Base-by-base conservation (phyloP, 2,329 filamentous ascomycete genomes). In the Coniochaeta prunicola region DNA sequence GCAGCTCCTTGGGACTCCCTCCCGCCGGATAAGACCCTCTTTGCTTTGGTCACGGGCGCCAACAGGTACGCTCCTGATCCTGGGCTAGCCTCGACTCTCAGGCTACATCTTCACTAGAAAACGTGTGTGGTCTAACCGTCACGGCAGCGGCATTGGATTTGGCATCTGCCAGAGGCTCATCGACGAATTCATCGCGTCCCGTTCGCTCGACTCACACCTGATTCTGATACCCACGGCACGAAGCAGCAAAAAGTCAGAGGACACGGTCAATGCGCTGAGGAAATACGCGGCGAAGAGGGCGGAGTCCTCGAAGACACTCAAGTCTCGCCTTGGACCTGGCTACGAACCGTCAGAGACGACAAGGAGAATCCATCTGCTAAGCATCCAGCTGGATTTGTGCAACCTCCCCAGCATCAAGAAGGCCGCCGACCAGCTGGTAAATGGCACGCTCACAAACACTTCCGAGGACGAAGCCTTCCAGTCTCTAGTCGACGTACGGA, bases 171-270 rank as follows among this genome's bases (percentile, higher is more conserved):
- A 89, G 68, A 90, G 91, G 61, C 80, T 96, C 59, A 93, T 96
- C 66, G 91, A 96, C 76, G 90, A 96, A 67, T 97, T 96, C 77
- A 84, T 96, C 60, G 76, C 79, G 60, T 84, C 84, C 13, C 86
- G 85, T 36, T 83, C 88, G 31, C 77, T 84, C 55, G 78, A 80
- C 31, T 82, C 90, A 59, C 85, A 88, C 67, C 83, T 97, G 50
- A 83, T 91, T 65, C 80, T 97, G 58, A 85, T 97, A 63, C 86
- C 91, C 63, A 96, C 91, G 6, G 96, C 93, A 1, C 89, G 93
- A 63, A 88, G 87, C 67, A 70, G 79, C 48, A 75, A 78, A 61
- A 97, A 97, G 76, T 89, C 88, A 56, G 80, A 82, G 60, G 87
- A 89, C 60, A 94, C 92, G 3, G 80, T 90, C 64, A 71, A 76